These are phyloP conservation scores for Chamaecrista fasciculata DNA, from an alignment of 306 rosid genomes.

Conservation along the genomic window DNA sequence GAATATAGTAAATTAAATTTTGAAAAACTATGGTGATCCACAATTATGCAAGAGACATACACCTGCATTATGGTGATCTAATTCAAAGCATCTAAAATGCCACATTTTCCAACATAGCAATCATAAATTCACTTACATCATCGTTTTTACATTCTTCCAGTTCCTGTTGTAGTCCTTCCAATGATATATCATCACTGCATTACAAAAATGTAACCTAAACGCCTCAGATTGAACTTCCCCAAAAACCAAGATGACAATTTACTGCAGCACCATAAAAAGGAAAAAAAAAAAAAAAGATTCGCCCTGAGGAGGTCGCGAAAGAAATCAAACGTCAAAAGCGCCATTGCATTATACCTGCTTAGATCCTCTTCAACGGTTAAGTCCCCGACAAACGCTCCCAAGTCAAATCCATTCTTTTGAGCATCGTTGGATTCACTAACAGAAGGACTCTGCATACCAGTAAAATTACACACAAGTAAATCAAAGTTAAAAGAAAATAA, in stretches of 20 bases:
- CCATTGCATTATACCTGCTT: constrained; percentile 45
- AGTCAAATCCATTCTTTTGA: constrained; percentile 53
- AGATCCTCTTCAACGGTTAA: constrained; percentile 72
- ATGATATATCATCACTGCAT: constrained; percentile 70
- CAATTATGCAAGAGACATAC: neutral
- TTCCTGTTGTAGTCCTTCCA: constrained; percentile 93
- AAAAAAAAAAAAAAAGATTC: neutral
- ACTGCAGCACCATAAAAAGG: neutral
- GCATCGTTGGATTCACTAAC: constrained; percentile 36
- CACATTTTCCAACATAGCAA: constrained; percentile 5
- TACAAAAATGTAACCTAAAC: constrained; percentile 19
- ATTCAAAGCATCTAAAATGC: neutral
- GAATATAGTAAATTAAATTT: neutral
- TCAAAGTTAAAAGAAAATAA: neutral
- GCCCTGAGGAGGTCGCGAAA: neutral
- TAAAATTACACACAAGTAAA: neutral
- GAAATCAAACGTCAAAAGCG: neutral
- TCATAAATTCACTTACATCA: constrained; percentile 49
- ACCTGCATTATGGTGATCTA: neutral
- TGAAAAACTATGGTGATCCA: neutral
- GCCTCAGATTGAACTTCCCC: neutral
- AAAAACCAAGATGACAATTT: neutral
- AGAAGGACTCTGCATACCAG: constrained; percentile 43
- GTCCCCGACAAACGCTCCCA: constrained; percentile 87
- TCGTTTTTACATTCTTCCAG: constrained; percentile 85